Percentiles rank a stretch among this genome's conserved stretches.
phyloP scores from a whole-genome alignment of 768 basidiomycete species.

The Fistulinella prunicolor region DNA sequence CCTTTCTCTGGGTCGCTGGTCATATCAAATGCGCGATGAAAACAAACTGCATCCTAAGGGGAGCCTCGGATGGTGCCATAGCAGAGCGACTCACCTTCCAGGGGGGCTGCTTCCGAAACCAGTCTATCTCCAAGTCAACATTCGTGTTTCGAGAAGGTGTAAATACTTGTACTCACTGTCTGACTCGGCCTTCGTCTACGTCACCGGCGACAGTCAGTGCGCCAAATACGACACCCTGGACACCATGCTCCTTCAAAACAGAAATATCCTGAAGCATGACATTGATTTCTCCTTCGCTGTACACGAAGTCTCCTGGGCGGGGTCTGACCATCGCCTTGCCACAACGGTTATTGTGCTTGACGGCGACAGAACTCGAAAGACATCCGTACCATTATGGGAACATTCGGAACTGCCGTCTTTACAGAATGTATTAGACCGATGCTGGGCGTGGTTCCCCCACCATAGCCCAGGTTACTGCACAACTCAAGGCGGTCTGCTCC shows the following conservation, averaged over 20 bases:
- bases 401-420: slow-evolving; percentile 42
- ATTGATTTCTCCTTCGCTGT: slow-evolving; percentile 59
- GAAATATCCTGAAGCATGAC: slow-evolving; percentile 76
- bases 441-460: slow-evolving; percentile 82
- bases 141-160: not conserved
- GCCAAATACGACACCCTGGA: slow-evolving; percentile 68
- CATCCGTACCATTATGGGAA: slow-evolving; percentile 70
- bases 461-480: slow-evolving; percentile 64
- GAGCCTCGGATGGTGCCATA: not conserved
- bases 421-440: slow-evolving; percentile 68
- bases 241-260: slow-evolving; percentile 52
- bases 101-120: slow-evolving; percentile 52
- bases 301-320: slow-evolving; percentile 75
- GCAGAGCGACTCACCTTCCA: slow-evolving; percentile 49
- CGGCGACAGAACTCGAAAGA: not conserved
- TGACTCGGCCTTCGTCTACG: slow-evolving; percentile 58
- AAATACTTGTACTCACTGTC: slow-evolving; percentile 29
- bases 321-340: slow-evolving; percentile 77
- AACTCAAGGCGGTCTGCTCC: slow-evolving; percentile 78
- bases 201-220: slow-evolving; percentile 53
- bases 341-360: slow-evolving; percentile 1
- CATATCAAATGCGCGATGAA: slow-evolving; percentile 82
- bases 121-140: slow-evolving; percentile 38
- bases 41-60: slow-evolving; percentile 52
- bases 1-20: slow-evolving; percentile 52